Base-by-base conservation (phyloP, 805 yeast genomes). In the Saitoella complicata region DNA sequence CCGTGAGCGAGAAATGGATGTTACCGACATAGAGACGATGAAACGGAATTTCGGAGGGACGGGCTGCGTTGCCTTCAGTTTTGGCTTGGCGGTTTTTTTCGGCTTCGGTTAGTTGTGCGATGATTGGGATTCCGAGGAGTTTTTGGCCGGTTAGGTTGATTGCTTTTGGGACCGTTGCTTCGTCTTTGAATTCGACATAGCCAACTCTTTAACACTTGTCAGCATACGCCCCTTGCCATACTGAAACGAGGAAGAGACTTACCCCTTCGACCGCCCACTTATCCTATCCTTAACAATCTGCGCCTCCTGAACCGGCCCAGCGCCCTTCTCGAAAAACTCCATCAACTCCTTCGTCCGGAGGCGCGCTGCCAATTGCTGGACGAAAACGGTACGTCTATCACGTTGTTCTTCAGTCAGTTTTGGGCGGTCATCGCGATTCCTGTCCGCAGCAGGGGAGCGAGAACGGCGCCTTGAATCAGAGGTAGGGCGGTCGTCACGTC, bases 1-100 rank as follows among this genome's bases (percentile, higher is more conserved):
- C 95, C 0, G 78, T 71, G 56, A 59, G 45, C 7, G 51, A 54
- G 46, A 57, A 59, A 45, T 55, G 53, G 32, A 61, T 46, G 43
- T 61, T 61, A 29, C 60, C 59, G 13, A 59, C 57, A 42, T 58
- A 57, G 34, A 60, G 43, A 12, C 59, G 51, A 39, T 53, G 49
- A 46, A 48, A 44, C 13, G 49, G 41, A 11, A 39, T 21, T 39
- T 39, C 42, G 21, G 42, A 34, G n/a, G 13, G 31, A 7, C 29
- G 13, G 21, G 10, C 35, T 31, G 6, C 44, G 31, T 10, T 21
- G 42, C 33, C 40, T 37, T 46, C 51, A 7, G 49, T 53, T 13
- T 48, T 42, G 5, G 60, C 59, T 43, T 49, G 56, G 34, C 58
- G 41, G 44, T 58, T 58, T 45, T 55, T 56, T 40, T 59, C 64